Evolutionary conservation across 495 filamentous ascomycete genomes (phyloP).

Genomic region (Tuber borchii): DNA sequence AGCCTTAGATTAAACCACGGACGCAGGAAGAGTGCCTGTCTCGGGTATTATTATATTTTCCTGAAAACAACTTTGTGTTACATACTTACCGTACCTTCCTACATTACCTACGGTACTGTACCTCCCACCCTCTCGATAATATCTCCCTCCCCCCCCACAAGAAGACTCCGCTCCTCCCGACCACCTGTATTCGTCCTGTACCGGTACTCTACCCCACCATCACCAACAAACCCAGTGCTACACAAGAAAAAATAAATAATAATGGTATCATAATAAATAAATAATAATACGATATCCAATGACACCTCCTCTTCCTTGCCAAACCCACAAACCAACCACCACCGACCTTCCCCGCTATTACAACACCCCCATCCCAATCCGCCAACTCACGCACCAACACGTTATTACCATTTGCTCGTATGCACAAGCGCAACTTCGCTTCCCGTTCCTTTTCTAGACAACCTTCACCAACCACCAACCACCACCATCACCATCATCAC

Average conservation of each 20-base stretch:
- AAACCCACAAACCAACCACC: background rate
- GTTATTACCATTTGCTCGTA: background rate
- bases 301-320: background rate
- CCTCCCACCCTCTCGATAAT: background rate
- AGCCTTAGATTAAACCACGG: background rate
- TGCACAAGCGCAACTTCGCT: background rate
- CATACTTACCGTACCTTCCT: background rate
- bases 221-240: background rate
- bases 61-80: background rate
- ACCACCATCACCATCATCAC: too few species aligned
- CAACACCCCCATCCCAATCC: background rate
- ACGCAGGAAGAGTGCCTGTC: background rate
- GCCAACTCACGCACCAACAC: constrained; percentile 5
- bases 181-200: background rate
- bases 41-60: background rate
- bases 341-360: background rate
- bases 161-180: background rate
- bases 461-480: background rate
- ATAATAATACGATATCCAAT: too few species aligned
- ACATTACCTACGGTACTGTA: too few species aligned
- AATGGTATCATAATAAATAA: background rate
- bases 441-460: background rate
- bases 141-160: background rate
- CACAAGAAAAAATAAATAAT: background rate
- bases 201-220: background rate